Percentiles rank a stretch among this genome's conserved stretches.
Conservation (phyloP, 2,329 filamentous ascomycete genomes). For the Penicillium decumbens region DNA sequence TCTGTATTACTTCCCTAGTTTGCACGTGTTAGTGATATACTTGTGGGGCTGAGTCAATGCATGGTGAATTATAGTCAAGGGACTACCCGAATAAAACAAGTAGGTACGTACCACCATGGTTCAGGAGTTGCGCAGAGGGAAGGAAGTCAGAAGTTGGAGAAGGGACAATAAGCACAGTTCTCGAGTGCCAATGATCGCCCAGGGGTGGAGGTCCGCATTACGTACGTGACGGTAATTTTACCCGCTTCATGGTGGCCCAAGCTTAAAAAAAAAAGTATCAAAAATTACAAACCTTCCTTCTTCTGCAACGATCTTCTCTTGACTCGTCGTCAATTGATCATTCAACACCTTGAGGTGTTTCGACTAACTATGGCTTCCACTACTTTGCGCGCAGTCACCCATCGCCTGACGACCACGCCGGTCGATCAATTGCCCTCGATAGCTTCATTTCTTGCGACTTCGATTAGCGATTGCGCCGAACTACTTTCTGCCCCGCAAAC, state of each 20-base stretch:
- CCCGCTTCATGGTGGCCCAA: slow-evolving; percentile 31
- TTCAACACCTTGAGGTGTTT: background rate
- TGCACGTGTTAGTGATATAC: slow-evolving; percentile 17
- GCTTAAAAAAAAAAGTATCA: slow-evolving; percentile 19
- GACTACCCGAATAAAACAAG: background rate
- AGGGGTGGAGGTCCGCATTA: slow-evolving; percentile 19
- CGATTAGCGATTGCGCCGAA: slow-evolving; percentile 51
- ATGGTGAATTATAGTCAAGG: background rate
- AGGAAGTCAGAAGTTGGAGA: slow-evolving; percentile 8
- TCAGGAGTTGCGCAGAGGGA: slow-evolving; percentile 12
- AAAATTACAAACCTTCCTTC: slow-evolving; percentile 15
- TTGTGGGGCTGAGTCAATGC: background rate
- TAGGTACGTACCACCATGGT: slow-evolving; percentile 22
- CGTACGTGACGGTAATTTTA: slow-evolving; percentile 27
- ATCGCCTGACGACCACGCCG: slow-evolving; percentile 63
- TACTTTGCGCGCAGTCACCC: slow-evolving; percentile 42
- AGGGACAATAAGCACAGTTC: slow-evolving; percentile 9
- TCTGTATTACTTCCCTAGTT: slow-evolving; percentile 52
- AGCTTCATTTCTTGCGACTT: slow-evolving; percentile 61
- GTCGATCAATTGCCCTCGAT: slow-evolving; percentile 69
- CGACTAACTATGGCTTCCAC: slow-evolving; percentile 26
- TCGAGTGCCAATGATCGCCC: slow-evolving; percentile 21
- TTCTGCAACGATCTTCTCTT: slow-evolving; percentile 6
- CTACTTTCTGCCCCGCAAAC: slow-evolving; percentile 59
- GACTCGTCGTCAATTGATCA: background rate